Evolutionary conservation across 306 rosid species (phyloP).

Genomic region (Cucurbita pepo): DNA sequence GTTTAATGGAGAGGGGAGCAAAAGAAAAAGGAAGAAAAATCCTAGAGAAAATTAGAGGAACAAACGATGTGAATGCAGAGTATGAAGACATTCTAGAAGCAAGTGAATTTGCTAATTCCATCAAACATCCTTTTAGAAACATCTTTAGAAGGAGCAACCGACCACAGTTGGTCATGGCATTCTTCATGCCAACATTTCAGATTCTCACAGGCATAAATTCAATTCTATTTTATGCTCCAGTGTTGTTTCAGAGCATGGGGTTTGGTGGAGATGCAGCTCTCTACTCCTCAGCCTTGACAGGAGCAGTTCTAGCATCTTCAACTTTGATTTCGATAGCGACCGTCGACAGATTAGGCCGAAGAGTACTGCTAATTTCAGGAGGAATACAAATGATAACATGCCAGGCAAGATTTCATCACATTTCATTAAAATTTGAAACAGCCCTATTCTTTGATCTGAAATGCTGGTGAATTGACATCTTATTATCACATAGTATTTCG

Average conservation of each 20-base stretch:
- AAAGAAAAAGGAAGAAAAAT: conserved; percentile 46
- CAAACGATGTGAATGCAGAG: conserved; percentile 59
- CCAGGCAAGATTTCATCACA: conserved; percentile 36
- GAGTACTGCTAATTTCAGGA: conserved; percentile 63
- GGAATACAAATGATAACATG: conserved; percentile 75
- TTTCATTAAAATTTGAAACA: neutral
- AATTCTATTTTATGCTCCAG: conserved; percentile 77
- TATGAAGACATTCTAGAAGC: conserved; percentile 75
- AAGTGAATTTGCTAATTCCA: conserved; percentile 46
- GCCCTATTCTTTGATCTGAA: neutral
- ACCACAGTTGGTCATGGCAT: conserved; percentile 77
- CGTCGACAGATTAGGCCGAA: conserved; percentile 65
- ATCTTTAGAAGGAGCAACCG: conserved; percentile 46
- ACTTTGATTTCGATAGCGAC: conserved; percentile 67
- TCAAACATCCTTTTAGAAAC: conserved; percentile 60
- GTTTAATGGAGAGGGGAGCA: conserved; percentile 54
- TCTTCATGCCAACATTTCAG: conserved; percentile 74
- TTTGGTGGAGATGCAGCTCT: conserved; percentile 65
- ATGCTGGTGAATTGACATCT: neutral
- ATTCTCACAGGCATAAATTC: conserved; percentile 86
- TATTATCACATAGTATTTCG: too few species aligned
- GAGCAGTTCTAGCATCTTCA: conserved; percentile 68
- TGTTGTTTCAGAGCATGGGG: conserved; percentile 77
- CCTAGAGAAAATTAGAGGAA: conserved; percentile 61
- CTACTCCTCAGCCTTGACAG: conserved; percentile 77